Conservation (phyloP, 495 filamentous ascomycete species). For the Penicillium alfredii region DNA sequence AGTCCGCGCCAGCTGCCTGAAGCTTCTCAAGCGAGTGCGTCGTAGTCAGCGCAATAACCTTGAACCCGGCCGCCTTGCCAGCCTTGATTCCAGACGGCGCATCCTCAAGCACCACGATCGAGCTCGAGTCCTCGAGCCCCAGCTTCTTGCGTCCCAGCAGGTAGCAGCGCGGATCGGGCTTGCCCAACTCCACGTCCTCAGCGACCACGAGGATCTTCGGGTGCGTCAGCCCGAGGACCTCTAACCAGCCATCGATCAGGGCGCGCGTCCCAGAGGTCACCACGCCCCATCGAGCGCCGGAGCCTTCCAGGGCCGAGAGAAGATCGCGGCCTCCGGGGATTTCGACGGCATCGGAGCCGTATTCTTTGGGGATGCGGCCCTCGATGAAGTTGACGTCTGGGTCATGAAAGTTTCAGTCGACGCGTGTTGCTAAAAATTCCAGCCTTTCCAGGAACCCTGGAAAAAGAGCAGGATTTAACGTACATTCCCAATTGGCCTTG, state of each 20-base stretch:
- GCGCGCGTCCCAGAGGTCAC: slow-evolving; percentile 84
- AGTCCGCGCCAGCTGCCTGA: slow-evolving; percentile 70
- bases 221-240: slow-evolving; percentile 65
- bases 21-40: slow-evolving; percentile 73
- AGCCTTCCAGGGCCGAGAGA: slow-evolving; percentile 51
- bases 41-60: slow-evolving; percentile 80
- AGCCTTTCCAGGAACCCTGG: too few relatives aligned
- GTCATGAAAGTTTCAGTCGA: slow-evolving; percentile 1
- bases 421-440: too few relatives aligned
- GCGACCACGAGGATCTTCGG: slow-evolving; percentile 75
- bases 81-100: slow-evolving; percentile 84
- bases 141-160: slow-evolving; percentile 60
- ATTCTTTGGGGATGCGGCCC: slow-evolving; percentile 65
- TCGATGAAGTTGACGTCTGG: slow-evolving; percentile 77
- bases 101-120: slow-evolving; percentile 83
- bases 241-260: slow-evolving; percentile 80
- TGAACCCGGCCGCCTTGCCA: slow-evolving; percentile 84
- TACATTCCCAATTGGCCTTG: slow-evolving; percentile 89
- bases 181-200: slow-evolving; percentile 79
- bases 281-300: slow-evolving; percentile 73
- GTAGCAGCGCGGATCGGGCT: slow-evolving; percentile 84
- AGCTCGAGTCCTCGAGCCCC: slow-evolving; percentile 44
- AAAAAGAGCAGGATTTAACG: slow-evolving; percentile 33
- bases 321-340: slow-evolving; percentile 63
- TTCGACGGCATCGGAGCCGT: slow-evolving; percentile 72